Evolutionary conservation across 306 rosid species (phyloP), one percentile per base, ranked within the genome.

Genomic region (cucumber (Cucumis sativus)): DNA sequence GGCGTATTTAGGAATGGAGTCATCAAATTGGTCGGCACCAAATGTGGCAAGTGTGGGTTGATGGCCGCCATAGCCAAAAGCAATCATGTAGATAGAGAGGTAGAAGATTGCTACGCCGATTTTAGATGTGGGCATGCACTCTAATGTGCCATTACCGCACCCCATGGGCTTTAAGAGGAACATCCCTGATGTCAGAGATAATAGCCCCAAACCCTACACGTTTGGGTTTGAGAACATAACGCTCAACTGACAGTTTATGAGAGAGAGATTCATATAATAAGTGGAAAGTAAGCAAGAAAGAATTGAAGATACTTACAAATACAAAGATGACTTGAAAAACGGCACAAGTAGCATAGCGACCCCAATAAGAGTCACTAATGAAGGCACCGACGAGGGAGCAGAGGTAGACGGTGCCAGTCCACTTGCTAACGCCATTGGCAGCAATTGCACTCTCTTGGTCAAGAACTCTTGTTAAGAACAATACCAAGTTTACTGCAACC

Each of bases 31-130:
- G 81, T 88, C 92, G 7, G 90, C 87, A 5, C 92, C 92, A 12
- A 88, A 88, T 7, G 92, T 88, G 21, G 92, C 92, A 1, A 88
- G 52, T 40, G 89, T 86, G 13, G 92, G 92, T 37, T 88, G 92
- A 51, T 88, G 89, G 4, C 92, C 92, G 25, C 92, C 92, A 16
- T 88, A 88, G 25, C 92, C 92, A 1, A 88, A 84, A 6, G 92
- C 92, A 8, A 88, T 88, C 6, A 88, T 57, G 67, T 88, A 88
- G 39, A 88, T 83, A 2, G 92, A 88, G 14, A 83, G 1, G 84
- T 88, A 86, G 82, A 88, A 88, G 6, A 88, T 2, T 0, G 10
- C 23, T 5, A 75, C 8, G 14, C 89, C 89, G 3, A 40, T 0
- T n/a, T 83, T 20, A n/a, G 87, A 81, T 30, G 89, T 47, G 18